Base-by-base conservation (phyloP, 495 filamentous ascomycete species). In the Thermothielavioides terrestris region DNA sequence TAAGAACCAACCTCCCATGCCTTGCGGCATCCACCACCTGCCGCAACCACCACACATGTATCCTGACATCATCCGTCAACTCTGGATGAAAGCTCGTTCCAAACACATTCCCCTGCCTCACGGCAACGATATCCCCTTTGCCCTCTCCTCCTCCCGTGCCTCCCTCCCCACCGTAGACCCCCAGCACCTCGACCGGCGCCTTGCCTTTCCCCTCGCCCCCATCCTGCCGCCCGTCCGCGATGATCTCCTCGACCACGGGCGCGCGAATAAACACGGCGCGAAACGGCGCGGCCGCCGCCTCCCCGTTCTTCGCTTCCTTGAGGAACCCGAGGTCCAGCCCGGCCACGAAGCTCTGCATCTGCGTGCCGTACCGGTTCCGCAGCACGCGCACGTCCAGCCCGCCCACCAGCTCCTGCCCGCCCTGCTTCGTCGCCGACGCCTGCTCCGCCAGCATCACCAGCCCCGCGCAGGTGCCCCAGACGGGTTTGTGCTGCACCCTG, bases 61-160 rank as follows among this genome's bases (percentile, higher is more conserved):
- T 96, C 57, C 92, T 76, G 50, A 79, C 72, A 66, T 98, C 92
- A 20, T 80, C 81, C 20, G 91, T 98, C 61, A 98, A 66, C 65
- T 98, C 94, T 0, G 94, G 92, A 61, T 98, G 94, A 61, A 97
- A 98, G 62, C 89, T 95, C 6, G 89, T 97, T 6, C 89, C 94
- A 52, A 98, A 89, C 1, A 95, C 88, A 70, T 97, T 96, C 11
- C 87, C 86, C 68, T 97, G 91, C 49, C 78, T 75, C 37, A 98
- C 87, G 7, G 92, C 92, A 40, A 98, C 79, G 38, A 98, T 89
- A 58, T 94, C 88, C 12, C 81, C 86, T n/a, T 74, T 72, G 54
- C 74, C 74, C 8, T 69, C 61, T n/a, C 37, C 32, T 18, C 40
- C 30, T 4, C 49, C 42, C 31, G 22, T 26, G 20, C 9, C 30